Evolutionary conservation across 2,329 filamentous ascomycete genomes (phyloP), one percentile per base, ranked within the genome.

Genomic region (Botrytis cinerea): DNA sequence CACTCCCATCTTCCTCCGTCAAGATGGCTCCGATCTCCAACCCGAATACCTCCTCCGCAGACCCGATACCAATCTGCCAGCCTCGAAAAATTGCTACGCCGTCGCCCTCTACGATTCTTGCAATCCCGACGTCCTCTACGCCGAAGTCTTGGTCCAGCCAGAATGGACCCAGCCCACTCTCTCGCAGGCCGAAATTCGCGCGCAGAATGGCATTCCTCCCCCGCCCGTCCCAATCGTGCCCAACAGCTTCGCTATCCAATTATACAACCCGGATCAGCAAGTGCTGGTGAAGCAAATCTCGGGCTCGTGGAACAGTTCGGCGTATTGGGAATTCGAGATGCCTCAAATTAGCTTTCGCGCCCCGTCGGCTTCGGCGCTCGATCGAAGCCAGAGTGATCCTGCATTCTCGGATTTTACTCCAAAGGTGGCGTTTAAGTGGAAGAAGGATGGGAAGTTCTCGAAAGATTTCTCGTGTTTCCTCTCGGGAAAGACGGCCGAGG

Each of bases 231-330:
- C 95, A 16, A 86, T 93, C 48, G 88, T 93, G 43, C 95, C 95
- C 0, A 90, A 91, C 73, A 86, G 89, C 71, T 97, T 98, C 81
- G 87, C 87, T n/a, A 87, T 98, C 57, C 92, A 95, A 78, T 90
- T 99, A 4, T 98, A 98, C 86, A 96, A 97, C 81, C 96, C 96
- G 0, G 95, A 98, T 81, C 94, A 96, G 82, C 88, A 92, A 78
- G 85, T 98, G 32, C 79, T 86, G 0, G 88, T 98, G 51, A 90
- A 88, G 78, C 88, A 91, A 79, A 89, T 92, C 77, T 87, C 91
- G 59, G 91, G 92, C 48, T 90, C 91, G 75, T 97, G 94, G 92
- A 94, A 92, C 75, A 91, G 90, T 74, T 91, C 90, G 22, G 90
- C 94, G 70, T 89, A 89, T 71, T 99, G 95, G 91, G 93, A 96